Percentiles rank a stretch among this genome's conserved stretches.
phyloP scores from a whole-genome alignment of 108 stramenopile genomes.

The Discostella stelligeroides region DNA sequence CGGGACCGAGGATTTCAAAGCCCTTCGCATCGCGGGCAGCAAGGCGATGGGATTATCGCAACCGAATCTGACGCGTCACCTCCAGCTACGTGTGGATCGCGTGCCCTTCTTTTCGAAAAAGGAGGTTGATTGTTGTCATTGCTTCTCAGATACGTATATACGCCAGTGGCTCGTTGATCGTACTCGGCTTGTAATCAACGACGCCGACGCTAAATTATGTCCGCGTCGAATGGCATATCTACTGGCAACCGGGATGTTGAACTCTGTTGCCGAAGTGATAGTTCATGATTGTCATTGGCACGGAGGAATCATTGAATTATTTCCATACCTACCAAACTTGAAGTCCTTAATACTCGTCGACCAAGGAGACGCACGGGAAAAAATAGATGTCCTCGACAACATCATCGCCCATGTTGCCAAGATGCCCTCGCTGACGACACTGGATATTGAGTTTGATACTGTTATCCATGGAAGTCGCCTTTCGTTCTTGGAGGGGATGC shows the following conservation, averaged over 20 bases:
- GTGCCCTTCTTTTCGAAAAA: slow-evolving; percentile 31
- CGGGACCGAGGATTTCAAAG: slow-evolving; percentile 27
- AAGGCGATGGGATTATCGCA: slow-evolving; percentile 18
- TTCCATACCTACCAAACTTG: slow-evolving; percentile 24
- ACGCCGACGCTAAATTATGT: slow-evolving; percentile 14
- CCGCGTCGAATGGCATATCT: slow-evolving; percentile 29
- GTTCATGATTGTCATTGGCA: slow-evolving; percentile 40
- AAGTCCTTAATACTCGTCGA: slow-evolving; percentile 22
- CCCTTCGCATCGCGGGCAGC: slow-evolving; percentile 35
- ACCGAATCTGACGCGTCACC: slow-evolving; percentile 29
- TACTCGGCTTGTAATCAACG: slow-evolving; percentile 28
- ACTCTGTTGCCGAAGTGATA: slow-evolving; percentile 33
- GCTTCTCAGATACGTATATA: slow-evolving; percentile 13
- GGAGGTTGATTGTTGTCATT: too few species aligned
- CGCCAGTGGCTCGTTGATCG: slow-evolving; percentile 36
- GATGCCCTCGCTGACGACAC: slow-evolving; percentile 18
- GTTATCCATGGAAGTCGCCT: slow-evolving; percentile 36
- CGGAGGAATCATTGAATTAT: slow-evolving; percentile 8
- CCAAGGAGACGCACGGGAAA: slow-evolving; percentile 13
- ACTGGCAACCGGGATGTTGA: slow-evolving; percentile 22
- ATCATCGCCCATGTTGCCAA: slow-evolving; percentile 17
- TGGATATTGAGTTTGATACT: slow-evolving; percentile 42
- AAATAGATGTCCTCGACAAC: slow-evolving; percentile 23
- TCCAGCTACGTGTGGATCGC: slow-evolving; percentile 34
- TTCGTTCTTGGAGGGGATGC: slow-evolving; percentile 20